Percentiles rank a stretch among this genome's conserved stretches.
Evolutionary conservation across 257 asterid species (phyloP).

Genomic region (Solanum appendiculatum): DNA sequence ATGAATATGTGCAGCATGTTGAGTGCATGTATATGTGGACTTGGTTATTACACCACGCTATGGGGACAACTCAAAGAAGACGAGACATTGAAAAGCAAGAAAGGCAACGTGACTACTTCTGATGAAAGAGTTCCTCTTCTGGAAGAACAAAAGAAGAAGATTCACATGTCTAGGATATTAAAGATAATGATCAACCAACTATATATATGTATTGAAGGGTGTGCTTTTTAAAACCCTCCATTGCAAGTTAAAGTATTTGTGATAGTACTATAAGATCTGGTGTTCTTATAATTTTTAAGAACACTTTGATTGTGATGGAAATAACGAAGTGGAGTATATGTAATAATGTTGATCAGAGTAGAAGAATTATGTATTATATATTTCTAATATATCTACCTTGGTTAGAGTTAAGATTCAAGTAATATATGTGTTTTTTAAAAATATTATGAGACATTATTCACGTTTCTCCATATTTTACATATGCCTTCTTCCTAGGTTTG

Average conservation of each 20-base stretch:
- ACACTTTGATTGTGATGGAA: neutral
- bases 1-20: constrained; percentile 37
- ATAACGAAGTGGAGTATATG: neutral
- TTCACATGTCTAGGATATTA: constrained; percentile 17
- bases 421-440: neutral
- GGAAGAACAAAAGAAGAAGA: constrained; percentile 1
- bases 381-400: neutral
- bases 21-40: constrained; percentile 57
- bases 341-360: neutral
- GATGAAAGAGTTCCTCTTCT: constrained; percentile 42
- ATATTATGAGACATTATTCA: neutral
- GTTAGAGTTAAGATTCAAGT: neutral
- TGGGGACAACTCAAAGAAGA: constrained; percentile 50
- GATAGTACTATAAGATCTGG: neutral
- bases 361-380: neutral
- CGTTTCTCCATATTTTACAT: too few species aligned
- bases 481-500: too few species aligned
- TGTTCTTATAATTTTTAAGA: neutral
- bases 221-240: constrained; percentile 8
- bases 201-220: neutral
- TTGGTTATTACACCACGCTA: constrained; percentile 48
- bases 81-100: neutral
- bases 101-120: neutral
- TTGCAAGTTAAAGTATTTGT: neutral
- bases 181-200: neutral